Evolutionary conservation across 352 stramenopile genomes (phyloP).

Genomic region (Pythium utonaiense): DNA sequence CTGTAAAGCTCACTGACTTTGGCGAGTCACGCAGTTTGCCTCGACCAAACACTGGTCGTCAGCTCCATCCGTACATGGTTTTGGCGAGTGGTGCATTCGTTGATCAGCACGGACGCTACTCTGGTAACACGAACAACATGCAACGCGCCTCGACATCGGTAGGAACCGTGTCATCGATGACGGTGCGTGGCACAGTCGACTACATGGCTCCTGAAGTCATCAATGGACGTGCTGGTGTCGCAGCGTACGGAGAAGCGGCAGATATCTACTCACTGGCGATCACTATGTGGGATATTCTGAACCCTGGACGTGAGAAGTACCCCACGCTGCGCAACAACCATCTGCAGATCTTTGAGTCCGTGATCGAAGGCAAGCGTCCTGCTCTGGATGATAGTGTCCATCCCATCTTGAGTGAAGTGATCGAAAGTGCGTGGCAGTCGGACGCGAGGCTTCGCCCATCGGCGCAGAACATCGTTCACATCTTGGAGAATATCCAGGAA

Average conservation of each 20-base stretch:
- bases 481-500: constrained; percentile 26
- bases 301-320: constrained; percentile 52
- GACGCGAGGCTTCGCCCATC: constrained; percentile 21
- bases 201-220: constrained; percentile 86
- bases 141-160: background rate
- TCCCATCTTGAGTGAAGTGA: constrained; percentile 21
- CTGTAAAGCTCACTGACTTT: constrained; percentile 30
- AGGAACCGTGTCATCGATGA: background rate
- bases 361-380: constrained; percentile 43
- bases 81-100: constrained; percentile 12
- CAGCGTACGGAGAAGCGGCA: constrained; percentile 61
- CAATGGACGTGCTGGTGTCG: constrained; percentile 45
- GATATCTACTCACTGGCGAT: constrained; percentile 76
- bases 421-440: constrained; percentile 27
- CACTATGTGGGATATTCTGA: constrained; percentile 72
- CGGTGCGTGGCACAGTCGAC: constrained; percentile 47
- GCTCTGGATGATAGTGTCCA: constrained; percentile 21
- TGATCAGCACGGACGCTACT: constrained; percentile 9
- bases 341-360: constrained; percentile 43
- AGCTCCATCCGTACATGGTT: constrained; percentile 19
- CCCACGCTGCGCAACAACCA: constrained; percentile 36
- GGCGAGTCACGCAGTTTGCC: constrained; percentile 27
- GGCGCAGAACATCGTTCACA: constrained; percentile 23
- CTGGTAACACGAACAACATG: constrained; percentile 2
- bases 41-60: background rate